Conservation (phyloP, 2,329 filamentous ascomycete species). For the Clonostachys sp. region DNA sequence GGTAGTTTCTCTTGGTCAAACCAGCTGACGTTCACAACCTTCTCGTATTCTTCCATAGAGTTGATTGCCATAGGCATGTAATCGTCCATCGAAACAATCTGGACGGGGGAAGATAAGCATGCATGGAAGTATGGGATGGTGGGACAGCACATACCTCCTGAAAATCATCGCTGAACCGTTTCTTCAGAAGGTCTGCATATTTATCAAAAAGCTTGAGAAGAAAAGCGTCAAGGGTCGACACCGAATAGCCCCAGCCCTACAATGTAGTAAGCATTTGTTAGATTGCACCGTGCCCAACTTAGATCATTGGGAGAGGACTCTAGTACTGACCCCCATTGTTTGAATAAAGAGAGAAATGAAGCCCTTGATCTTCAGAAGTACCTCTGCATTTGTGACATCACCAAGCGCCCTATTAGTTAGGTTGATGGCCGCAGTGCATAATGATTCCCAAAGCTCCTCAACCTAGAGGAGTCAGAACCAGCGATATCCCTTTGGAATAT, state of each 20-base stretch:
- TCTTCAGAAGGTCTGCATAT: constrained; percentile 87
- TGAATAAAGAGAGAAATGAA: constrained; percentile 92
- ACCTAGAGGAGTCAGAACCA: constrained; percentile 46
- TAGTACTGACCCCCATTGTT: constrained; percentile 77
- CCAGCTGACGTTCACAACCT: constrained; percentile 95
- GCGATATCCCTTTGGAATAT: neutral
- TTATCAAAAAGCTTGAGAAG: constrained; percentile 88
- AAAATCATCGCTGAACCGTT: constrained; percentile 91
- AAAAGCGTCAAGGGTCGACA: constrained; percentile 75
- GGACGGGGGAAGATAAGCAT: constrained; percentile 4
- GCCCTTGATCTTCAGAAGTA: constrained; percentile 90
- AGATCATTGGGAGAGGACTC: too few species aligned
- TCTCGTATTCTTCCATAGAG: constrained; percentile 85
- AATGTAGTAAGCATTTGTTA: constrained; percentile 49
- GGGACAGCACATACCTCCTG: constrained; percentile 60
- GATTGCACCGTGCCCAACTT: neutral
- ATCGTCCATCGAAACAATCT: constrained; percentile 85
- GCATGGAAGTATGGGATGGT: neutral
- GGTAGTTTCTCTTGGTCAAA: constrained; percentile 78
- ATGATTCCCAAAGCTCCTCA: constrained; percentile 98
- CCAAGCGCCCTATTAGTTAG: constrained; percentile 76
- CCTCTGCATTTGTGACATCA: constrained; percentile 81
- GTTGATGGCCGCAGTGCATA: constrained; percentile 83
- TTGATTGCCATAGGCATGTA: constrained; percentile 99
- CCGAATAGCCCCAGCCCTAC: constrained; percentile 85